Percentiles rank a stretch among this genome's conserved stretches.
phyloP scores from a whole-genome alignment of 805 yeast species.

The Hemisphaericaspora nanyangensis region DNA sequence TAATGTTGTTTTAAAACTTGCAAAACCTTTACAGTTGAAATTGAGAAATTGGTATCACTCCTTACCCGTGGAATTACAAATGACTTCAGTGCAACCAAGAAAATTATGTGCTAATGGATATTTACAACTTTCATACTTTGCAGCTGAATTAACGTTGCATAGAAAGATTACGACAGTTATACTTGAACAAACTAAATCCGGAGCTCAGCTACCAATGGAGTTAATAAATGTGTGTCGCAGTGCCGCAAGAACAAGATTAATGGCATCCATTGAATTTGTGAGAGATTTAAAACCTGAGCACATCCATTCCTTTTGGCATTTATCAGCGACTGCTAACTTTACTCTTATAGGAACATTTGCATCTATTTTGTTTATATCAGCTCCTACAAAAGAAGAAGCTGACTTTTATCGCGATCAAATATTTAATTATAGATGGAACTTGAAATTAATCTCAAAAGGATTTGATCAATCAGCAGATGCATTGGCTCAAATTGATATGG shows the following conservation, averaged over 20 bases:
- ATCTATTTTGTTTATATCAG: slow-evolving; percentile 68
- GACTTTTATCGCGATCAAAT: slow-evolving; percentile 62
- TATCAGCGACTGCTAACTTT: slow-evolving; percentile 72
- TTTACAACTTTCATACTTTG: slow-evolving; percentile 80
- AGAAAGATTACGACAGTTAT: slow-evolving; percentile 65
- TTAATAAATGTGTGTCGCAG: slow-evolving; percentile 62
- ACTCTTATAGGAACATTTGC: slow-evolving; percentile 88
- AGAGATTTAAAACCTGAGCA: slow-evolving; percentile 76
- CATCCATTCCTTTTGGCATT: slow-evolving; percentile 86
- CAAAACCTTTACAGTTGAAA: slow-evolving; percentile 76
- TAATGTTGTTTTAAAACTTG: slow-evolving; percentile 65
- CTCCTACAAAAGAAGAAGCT: slow-evolving; percentile 60
- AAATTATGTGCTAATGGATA: slow-evolving; percentile 72
- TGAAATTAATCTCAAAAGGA: slow-evolving; percentile 70
- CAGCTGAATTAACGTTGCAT: slow-evolving; percentile 84
- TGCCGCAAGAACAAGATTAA: slow-evolving; percentile 79
- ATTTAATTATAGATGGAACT: slow-evolving; percentile 70
- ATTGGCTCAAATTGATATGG: slow-evolving; percentile 62
- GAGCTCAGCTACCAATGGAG: slow-evolving; percentile 33
- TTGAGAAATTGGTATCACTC: slow-evolving; percentile 76
- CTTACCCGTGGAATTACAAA: slow-evolving; percentile 59
- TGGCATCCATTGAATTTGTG: slow-evolving; percentile 79
- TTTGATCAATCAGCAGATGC: slow-evolving; percentile 80
- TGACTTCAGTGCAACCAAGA: slow-evolving; percentile 56
- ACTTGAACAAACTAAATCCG: slow-evolving; percentile 29